phyloP scores from a whole-genome alignment of 1,284 basidiomycete genomes.

The Coniferiporia weirii region DNA sequence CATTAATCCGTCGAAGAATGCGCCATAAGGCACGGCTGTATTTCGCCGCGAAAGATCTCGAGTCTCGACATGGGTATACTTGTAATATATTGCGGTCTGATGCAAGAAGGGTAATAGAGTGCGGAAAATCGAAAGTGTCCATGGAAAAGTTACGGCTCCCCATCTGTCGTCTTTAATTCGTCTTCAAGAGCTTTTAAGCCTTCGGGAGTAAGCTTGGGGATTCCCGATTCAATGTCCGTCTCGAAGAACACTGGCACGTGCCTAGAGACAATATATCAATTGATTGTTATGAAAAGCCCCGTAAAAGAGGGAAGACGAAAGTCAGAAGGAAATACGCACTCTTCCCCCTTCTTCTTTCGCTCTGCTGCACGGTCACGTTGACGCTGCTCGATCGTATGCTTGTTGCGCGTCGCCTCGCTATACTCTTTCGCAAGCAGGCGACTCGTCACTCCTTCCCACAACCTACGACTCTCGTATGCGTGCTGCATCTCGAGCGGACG shows the following conservation, averaged over 20 bases:
- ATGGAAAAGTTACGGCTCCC: slow-evolving; percentile 1
- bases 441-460: slow-evolving; percentile 86
- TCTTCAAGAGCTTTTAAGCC: slow-evolving; percentile 68
- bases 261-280: slow-evolving; percentile 35
- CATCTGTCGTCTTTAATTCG: slow-evolving; percentile 42
- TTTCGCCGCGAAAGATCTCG: too few species aligned
- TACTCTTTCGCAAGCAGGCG: slow-evolving; percentile 81
- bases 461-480: slow-evolving; percentile 75
- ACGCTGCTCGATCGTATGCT: slow-evolving; percentile 83
- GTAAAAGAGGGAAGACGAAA: background rate
- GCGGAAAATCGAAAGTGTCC: background rate
- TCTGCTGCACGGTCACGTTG: slow-evolving; percentile 85
- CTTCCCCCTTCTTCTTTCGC: slow-evolving; percentile 69
- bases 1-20: too few species aligned
- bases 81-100: background rate
- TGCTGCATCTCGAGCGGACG: slow-evolving; percentile 79
- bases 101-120: background rate
- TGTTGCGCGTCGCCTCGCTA: slow-evolving; percentile 82
- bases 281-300: background rate
- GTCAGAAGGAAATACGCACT: slow-evolving; percentile 48
- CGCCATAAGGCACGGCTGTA: too few species aligned
- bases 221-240: slow-evolving; percentile 65
- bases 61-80: background rate
- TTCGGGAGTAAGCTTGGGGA: slow-evolving; percentile 65
- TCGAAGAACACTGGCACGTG: slow-evolving; percentile 83